Evolutionary conservation across 768 basidiomycete genomes (phyloP), one percentile per base, ranked within the genome.

Genomic region (Collybia sp.): DNA sequence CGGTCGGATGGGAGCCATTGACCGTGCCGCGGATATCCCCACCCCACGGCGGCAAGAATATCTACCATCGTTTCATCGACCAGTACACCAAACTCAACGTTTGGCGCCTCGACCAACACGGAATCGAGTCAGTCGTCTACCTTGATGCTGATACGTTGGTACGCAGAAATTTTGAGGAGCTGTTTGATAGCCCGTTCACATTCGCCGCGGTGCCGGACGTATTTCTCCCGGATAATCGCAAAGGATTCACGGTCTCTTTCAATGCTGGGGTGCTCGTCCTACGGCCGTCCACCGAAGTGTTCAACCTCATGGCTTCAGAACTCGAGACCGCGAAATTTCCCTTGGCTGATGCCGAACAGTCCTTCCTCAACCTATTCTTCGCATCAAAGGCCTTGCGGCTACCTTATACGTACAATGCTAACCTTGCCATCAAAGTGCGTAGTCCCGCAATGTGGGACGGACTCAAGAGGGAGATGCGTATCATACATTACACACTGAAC

Each of bases 121-220:
- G 68, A 34, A 53, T 68, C 48, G 48, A 58, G 25, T 42, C 55
- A 31, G 59, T 64, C 12, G 62, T 73, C 19, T 72, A 73, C 53
- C 60, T 74, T 44, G 66, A 70, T 51, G 63, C 66, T n/a, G 71
- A 74, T 57, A 70, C 67, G 11, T 65, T 72, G 50, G 72, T 69
- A n/a, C 62, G 58, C 9, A 57, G 57, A 31, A 70, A 71, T 49
- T 66, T 75, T 49, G 68, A 71, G 52, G 73, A 73, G 53, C 62
- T 73, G 15, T 73, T 71, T 53, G 49, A 63, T 10, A 50, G 68
- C 5, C 71, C 71, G 9, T 72, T 65, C 61, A 52, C 53, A 15
- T 67, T 75, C 49, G 71, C 58, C 18, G 73, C 72, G 3, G 71
- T 65, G 3, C 68, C 69, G 1, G 71, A 73, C 46, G 61, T 73